Percentiles rank a stretch among this genome's conserved stretches.
Evolutionary conservation across 2,329 filamentous ascomycete genomes (phyloP).

Genomic region (Magnaporthales sp.): DNA sequence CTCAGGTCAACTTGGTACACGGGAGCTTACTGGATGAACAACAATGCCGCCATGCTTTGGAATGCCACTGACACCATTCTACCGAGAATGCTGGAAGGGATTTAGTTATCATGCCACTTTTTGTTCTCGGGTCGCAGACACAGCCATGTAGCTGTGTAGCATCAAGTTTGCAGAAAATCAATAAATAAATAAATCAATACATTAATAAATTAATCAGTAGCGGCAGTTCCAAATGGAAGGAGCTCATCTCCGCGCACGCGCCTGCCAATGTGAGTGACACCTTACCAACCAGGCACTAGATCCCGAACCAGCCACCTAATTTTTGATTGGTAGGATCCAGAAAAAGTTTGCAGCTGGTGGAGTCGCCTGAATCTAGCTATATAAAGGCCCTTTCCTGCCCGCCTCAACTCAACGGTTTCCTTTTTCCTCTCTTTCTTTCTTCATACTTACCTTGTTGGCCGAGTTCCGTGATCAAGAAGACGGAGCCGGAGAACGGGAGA

Average conservation of each 20-base stretch:
- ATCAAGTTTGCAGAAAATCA: too few species aligned
- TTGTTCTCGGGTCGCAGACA: background rate
- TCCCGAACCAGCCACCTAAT: background rate
- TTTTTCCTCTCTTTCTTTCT: conserved; percentile 6
- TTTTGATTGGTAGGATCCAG: background rate
- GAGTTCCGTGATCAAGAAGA: conserved; percentile 32
- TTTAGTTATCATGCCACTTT: background rate
- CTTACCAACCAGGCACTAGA: background rate
- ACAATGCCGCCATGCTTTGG: background rate
- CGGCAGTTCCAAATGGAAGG: background rate
- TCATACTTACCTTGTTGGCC: conserved; percentile 36
- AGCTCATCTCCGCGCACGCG: background rate
- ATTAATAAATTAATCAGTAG: too few species aligned
- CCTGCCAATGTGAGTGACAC: background rate
- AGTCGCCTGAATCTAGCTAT: background rate
- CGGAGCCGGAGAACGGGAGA: conserved; percentile 29
- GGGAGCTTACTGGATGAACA: background rate
- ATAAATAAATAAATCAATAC: too few species aligned
- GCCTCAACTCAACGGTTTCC: background rate
- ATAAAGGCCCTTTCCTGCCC: background rate
- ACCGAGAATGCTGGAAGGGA: background rate
- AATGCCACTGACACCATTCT: background rate
- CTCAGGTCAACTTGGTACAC: background rate
- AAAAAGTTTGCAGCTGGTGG: background rate
- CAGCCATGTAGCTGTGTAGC: background rate